phyloP scores from a whole-genome alignment of 164 flowering plant genomes.

The Piper betle region DNA sequence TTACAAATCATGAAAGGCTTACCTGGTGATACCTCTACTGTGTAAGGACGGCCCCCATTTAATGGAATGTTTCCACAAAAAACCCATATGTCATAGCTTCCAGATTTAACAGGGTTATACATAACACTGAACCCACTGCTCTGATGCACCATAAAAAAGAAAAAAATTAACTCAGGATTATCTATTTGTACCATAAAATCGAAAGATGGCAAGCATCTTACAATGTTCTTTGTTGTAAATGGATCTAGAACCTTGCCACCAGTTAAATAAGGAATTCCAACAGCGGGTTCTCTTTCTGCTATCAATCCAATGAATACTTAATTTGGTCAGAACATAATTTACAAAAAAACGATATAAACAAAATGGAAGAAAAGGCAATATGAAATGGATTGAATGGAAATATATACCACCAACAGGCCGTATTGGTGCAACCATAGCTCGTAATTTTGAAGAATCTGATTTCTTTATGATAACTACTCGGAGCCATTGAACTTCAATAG shows the following conservation, averaged over 20 bases:
- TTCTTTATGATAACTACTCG: constrained; percentile 42
- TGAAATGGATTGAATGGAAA: not conserved
- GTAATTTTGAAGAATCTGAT: constrained; percentile 28
- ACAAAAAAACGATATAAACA: not conserved
- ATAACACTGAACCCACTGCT: constrained; percentile 41
- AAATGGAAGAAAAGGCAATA: too few species aligned
- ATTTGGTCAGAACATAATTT: not conserved
- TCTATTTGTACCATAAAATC: not conserved
- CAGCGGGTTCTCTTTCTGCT: not conserved
- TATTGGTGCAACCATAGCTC: constrained; percentile 35
- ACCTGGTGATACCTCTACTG: constrained; percentile 70
- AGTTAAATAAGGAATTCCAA: not conserved
- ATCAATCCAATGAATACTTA: not conserved
- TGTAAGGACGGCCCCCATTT: constrained; percentile 47
- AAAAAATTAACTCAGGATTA: not conserved
- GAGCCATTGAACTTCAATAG: constrained; percentile 43
- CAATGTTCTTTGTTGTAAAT: constrained; percentile 26
- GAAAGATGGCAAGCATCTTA: constrained; percentile 14
- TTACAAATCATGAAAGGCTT: constrained; percentile 1
- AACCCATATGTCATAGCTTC: constrained; percentile 42
- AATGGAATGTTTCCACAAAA: constrained; percentile 72
- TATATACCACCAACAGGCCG: constrained; percentile 35
- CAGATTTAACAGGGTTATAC: constrained; percentile 63
- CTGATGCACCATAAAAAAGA: constrained; percentile 4
- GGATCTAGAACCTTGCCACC: not conserved